Percentiles rank a stretch among this genome's conserved stretches.
Evolutionary conservation across 2,329 filamentous ascomycete species (phyloP).

Genomic region (Diplodia seriata): DNA sequence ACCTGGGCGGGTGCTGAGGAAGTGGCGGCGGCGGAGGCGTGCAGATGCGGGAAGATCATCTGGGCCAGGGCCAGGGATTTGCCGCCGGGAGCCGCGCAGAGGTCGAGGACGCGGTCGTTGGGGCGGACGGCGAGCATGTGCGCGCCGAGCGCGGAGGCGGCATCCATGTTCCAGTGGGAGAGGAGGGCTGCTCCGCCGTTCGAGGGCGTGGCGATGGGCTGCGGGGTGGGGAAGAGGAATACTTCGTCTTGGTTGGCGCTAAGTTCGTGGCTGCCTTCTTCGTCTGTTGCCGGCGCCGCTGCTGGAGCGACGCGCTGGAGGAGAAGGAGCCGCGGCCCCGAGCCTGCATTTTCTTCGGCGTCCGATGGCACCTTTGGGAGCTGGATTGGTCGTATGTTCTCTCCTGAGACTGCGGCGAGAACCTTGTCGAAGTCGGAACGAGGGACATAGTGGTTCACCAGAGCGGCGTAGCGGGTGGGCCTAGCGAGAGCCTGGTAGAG

Average conservation of each 20-base stretch:
- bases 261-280: not conserved
- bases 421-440: conserved; percentile 13
- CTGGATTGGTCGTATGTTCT: not conserved
- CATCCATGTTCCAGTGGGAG: conserved; percentile 44
- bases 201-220: conserved; percentile 11
- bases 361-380: conserved; percentile 1
- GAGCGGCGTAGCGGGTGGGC: conserved; percentile 38
- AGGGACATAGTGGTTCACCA: conserved; percentile 41
- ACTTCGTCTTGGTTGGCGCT: not conserved
- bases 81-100: conserved; percentile 51
- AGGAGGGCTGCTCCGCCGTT: conserved; percentile 33
- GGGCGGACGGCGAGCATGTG: conserved; percentile 45
- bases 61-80: conserved; percentile 48
- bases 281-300: no score
- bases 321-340: conserved; percentile 5
- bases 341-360: not conserved
- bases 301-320: not conserved
- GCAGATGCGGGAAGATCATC: conserved; percentile 39
- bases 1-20: not conserved
- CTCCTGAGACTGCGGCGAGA: not conserved
- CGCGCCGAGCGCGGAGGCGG: conserved; percentile 38
- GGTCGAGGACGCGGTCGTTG: conserved; percentile 49
- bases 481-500: conserved; percentile 39
- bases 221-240: conserved; percentile 38
- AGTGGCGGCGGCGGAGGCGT: conserved; percentile 4